These are phyloP conservation scores for Arthrobotrys pseudoclavata DNA, from an alignment of 2,329 filamentous ascomycete genomes.

Conservation along the genomic window DNA sequence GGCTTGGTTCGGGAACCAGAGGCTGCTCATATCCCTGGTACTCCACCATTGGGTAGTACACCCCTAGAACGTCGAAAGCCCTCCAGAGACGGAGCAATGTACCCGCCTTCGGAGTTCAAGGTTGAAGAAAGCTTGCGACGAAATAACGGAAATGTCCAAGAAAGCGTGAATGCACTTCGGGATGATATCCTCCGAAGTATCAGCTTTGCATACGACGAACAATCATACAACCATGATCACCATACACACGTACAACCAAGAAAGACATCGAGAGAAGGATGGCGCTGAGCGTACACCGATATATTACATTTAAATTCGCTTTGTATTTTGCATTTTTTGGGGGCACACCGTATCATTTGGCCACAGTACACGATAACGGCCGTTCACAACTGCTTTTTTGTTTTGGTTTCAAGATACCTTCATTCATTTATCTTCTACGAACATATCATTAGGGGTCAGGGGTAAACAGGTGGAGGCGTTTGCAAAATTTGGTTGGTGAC, in stretches of 20 bases:
- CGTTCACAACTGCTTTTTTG: background rate
- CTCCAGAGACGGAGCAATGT: conserved; percentile 40
- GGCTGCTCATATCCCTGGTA: conserved; percentile 1
- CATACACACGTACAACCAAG: conserved; percentile 49
- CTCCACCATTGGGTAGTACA: conserved; percentile 10
- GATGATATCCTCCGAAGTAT: conserved; percentile 57
- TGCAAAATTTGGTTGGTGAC: conserved; percentile 11
- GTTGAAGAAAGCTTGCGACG: conserved; percentile 54
- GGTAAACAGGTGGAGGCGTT: conserved; percentile 44
- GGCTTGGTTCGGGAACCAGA: conserved; percentile 37
- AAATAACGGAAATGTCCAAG: conserved; percentile 57
- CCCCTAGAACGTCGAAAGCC: conserved; percentile 32
- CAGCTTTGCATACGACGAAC: conserved; percentile 56
- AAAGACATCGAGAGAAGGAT: conserved; percentile 46
- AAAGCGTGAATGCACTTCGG: conserved; percentile 47
- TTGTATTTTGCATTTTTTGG: background rate
- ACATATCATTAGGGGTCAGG: conserved; percentile 17
- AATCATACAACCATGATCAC: conserved; percentile 50
- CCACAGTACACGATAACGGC: conserved; percentile 32
- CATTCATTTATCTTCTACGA: conserved; percentile 26
- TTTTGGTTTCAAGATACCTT: conserved; percentile 6
- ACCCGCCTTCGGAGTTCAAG: conserved; percentile 58
- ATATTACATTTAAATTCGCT: background rate
- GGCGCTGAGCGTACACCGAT: conserved; percentile 47
- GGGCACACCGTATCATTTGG: background rate